Evolutionary conservation across 768 basidiomycete genomes (phyloP), one percentile per base, ranked within the genome.

Genomic region (Candolleomyces efflorescens): DNA sequence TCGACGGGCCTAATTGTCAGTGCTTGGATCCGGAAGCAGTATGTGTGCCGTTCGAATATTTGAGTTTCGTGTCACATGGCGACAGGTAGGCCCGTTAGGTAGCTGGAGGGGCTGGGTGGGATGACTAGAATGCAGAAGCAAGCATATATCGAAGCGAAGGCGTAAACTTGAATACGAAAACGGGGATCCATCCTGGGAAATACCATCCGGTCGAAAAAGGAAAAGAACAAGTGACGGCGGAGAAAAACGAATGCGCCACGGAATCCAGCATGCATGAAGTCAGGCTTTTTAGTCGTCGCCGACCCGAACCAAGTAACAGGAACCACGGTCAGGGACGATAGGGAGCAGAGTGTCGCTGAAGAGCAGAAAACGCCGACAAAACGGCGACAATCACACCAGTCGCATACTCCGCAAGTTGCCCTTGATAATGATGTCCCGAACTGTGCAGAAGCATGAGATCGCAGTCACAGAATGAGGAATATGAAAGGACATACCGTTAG

Each of bases 371-470:
- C 18, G 41, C 41, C 41, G 41, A 43, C 41, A 43, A 17, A 43
- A 43, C 41, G 6, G 41, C 41, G 41, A 17, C 18, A 43, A 43
- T 51, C 54, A 80, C 56, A 83, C 78, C 24, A 84, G 77, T 62
- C 75, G 74, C 73, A 87, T 80, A 62, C 76, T 82, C 67, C 77
- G 82, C 54, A 89, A 77, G 69, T 87, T 86, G 56, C 77, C 73
- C 65, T 82, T 82, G 68, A 89, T 80, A 62, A 89, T 85, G 64
- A 86, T 85, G 65, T 87, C 86, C 63, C 85, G 83, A 32, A 89
- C 87, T 89, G 64, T 47, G 38, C 59, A 53, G 56, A 23, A 41
- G 12, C 51, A 39, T 39, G 47, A 47, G 20, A 26, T 62, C 52
- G 57, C 43, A 54, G 46, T 50, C 26, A 6, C 27, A 38, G 48